Conservation (phyloP, 2,329 filamentous ascomycete species). For the Achaetomium macrosporum region DNA sequence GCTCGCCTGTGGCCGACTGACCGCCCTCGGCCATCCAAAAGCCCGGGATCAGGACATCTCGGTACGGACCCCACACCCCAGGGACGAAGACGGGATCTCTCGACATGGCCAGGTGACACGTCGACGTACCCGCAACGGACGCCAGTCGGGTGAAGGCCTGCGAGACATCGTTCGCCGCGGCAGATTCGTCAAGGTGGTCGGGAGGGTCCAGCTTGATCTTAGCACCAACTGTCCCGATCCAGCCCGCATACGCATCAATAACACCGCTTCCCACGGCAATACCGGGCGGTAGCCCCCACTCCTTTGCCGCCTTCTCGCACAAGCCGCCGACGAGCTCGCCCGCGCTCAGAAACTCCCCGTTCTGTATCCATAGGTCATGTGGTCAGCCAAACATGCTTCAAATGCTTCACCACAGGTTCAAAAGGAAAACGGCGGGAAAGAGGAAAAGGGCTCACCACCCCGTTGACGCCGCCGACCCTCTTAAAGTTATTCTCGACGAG, state of each 20-base stretch:
- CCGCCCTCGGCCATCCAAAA: conserved; percentile 98
- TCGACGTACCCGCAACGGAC: conserved; percentile 92
- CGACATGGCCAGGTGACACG: conserved; percentile 95
- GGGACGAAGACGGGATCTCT: conserved; percentile 87
- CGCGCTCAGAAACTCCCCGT: conserved; percentile 83
- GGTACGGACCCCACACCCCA: conserved; percentile 95
- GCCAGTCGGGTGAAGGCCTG: conserved; percentile 91
- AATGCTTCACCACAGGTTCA: not conserved
- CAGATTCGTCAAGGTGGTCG: conserved; percentile 60
- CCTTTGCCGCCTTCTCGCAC: conserved; percentile 72
- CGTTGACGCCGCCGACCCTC: conserved; percentile 88
- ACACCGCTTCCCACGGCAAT: conserved; percentile 94
- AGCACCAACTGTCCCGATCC: conserved; percentile 97
- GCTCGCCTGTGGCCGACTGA: conserved; percentile 90
- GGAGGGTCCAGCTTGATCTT: conserved; percentile 68
- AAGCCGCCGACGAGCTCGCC: conserved; percentile 85
- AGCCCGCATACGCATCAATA: conserved; percentile 96
- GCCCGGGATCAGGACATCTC: conserved; percentile 83
- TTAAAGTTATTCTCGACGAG: conserved; percentile 81
- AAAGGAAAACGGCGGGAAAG: conserved; percentile 21
- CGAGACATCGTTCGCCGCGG: conserved; percentile 75
- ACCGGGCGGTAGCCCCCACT: conserved; percentile 78
- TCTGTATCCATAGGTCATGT: conserved; percentile 48
- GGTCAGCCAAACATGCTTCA: conserved; percentile 10
- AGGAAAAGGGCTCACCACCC: conserved; percentile 69